These are phyloP conservation scores for Elaeis guineensis DNA, from an alignment of 176 grass and related monocot genomes.

Conservation along the genomic window DNA sequence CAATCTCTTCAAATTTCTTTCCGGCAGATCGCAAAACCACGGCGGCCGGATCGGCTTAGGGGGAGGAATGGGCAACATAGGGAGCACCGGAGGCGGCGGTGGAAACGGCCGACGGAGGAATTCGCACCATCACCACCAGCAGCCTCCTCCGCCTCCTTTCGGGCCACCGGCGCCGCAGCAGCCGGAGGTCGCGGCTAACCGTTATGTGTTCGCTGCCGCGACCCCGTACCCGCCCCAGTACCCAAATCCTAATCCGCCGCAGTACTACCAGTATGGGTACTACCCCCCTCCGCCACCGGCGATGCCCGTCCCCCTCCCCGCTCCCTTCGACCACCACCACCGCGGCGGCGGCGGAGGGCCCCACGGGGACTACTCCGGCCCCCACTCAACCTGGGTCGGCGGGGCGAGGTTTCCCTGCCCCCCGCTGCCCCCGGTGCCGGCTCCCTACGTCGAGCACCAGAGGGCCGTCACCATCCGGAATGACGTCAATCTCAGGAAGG, in stretches of 20 bases:
- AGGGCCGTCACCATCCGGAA: slow-evolving; percentile 89
- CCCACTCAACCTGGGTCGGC: slow-evolving; percentile 47
- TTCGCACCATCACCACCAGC: slow-evolving; percentile 36
- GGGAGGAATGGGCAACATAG: slow-evolving; percentile 5
- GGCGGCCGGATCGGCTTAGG: too few relatives aligned
- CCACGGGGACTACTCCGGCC: slow-evolving; percentile 33
- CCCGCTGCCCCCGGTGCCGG: slow-evolving; percentile 35
- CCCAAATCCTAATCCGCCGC: slow-evolving; percentile 68
- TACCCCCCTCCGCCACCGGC: slow-evolving; percentile 55
- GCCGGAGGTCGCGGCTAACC: slow-evolving; percentile 37
- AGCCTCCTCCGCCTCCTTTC: slow-evolving; percentile 22
- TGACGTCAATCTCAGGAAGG: slow-evolving; percentile 95
- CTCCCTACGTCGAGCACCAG: slow-evolving; percentile 87
- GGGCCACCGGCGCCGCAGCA: slow-evolving; percentile 22
- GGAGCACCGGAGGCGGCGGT: slow-evolving; percentile 3
- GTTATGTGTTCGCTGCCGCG: slow-evolving; percentile 88
- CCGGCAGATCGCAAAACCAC: too few relatives aligned
- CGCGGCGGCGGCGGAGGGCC: slow-evolving; percentile 16
- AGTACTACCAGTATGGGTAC: slow-evolving; percentile 71
- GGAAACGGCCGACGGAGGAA: slow-evolving; percentile 47
- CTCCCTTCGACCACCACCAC: slow-evolving; percentile 75
- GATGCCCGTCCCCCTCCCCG: slow-evolving; percentile 53
- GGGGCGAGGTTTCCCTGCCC: slow-evolving; percentile 36
- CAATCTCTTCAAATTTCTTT: too few relatives aligned
- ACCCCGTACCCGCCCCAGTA: slow-evolving; percentile 79